Conservation (phyloP, 2,329 filamentous ascomycete species). For the Aspergillus ruber region DNA sequence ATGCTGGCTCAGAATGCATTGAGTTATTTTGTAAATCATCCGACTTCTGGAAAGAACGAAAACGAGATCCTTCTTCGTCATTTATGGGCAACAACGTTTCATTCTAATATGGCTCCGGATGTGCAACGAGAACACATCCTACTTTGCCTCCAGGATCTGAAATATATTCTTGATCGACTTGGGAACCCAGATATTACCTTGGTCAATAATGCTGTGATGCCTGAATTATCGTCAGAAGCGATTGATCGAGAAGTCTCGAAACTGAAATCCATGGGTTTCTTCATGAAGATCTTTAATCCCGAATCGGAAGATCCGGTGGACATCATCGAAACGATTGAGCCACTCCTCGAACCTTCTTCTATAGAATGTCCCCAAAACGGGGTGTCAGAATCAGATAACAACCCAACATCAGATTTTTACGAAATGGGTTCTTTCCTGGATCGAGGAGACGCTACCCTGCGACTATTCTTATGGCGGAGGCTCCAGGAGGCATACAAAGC, state of each 20-base stretch:
- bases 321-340: slow-evolving; percentile 87
- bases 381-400: slow-evolving; percentile 26
- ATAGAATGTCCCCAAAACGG: slow-evolving; percentile 21
- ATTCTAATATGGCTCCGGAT: slow-evolving; percentile 52
- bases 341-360: slow-evolving; percentile 67
- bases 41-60: slow-evolving; percentile 24
- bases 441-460: slow-evolving; percentile 72
- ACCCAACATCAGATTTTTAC: slow-evolving; percentile 49
- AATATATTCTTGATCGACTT: slow-evolving; percentile 45
- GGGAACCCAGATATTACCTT: slow-evolving; percentile 53
- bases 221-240: slow-evolving; percentile 73
- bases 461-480: slow-evolving; percentile 82
- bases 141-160: slow-evolving; percentile 58
- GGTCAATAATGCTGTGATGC: slow-evolving; percentile 81
- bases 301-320: slow-evolving; percentile 72
- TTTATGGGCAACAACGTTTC: slow-evolving; percentile 60
- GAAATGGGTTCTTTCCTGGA: slow-evolving; percentile 83
- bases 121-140: slow-evolving; percentile 55
- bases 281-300: slow-evolving; percentile 79
- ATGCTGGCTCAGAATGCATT: slow-evolving; percentile 52
- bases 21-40: slow-evolving; percentile 31
- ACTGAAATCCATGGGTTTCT: slow-evolving; percentile 94
- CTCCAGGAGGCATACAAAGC: slow-evolving; percentile 82
- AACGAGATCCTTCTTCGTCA: slow-evolving; percentile 52
- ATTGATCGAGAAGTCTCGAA: slow-evolving; percentile 88